phyloP scores from a whole-genome alignment of 108 stramenopile species.

The Cylindrotheca closterium region DNA sequence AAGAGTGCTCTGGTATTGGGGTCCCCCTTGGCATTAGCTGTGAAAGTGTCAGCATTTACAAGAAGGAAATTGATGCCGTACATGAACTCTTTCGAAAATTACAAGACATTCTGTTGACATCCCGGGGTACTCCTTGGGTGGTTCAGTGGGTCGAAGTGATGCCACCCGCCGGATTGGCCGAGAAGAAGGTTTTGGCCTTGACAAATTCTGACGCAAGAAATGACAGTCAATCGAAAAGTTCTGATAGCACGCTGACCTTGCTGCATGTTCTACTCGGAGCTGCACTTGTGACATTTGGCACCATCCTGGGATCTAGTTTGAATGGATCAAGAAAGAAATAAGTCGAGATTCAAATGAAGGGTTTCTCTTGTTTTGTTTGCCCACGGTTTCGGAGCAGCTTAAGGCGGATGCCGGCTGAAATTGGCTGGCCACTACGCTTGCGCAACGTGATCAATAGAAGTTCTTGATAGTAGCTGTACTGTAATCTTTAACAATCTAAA shows the following conservation, averaged over 20 bases:
- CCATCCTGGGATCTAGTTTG: not conserved
- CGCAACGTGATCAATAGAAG: too few species aligned
- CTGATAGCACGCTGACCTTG: not conserved
- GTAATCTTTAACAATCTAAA: too few species aligned
- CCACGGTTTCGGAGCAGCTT: too few species aligned
- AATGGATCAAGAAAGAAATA: too few species aligned
- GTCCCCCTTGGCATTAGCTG: slow-evolving; percentile 55
- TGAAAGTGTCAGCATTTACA: slow-evolving; percentile 54
- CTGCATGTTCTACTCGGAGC: not conserved
- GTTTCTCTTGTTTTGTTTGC: too few species aligned
- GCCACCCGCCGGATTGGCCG: not conserved
- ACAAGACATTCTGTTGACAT: slow-evolving; percentile 42
- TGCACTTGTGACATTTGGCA: not conserved
- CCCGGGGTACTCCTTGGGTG: slow-evolving; percentile 43
- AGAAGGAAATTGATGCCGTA: slow-evolving; percentile 60
- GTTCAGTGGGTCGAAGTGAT: slow-evolving; percentile 43
- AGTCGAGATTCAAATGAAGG: too few species aligned
- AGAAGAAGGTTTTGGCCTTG: not conserved
- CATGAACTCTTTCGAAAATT: slow-evolving; percentile 51
- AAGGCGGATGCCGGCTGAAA: too few species aligned
- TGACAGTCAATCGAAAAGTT: not conserved
- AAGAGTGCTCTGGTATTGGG: slow-evolving; percentile 33
- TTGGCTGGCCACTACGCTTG: too few species aligned
- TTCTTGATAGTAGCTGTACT: too few species aligned
- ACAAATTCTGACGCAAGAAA: not conserved